Evolutionary conservation across 768 basidiomycete genomes (phyloP).

Genomic region (Austroboletus eburneus): DNA sequence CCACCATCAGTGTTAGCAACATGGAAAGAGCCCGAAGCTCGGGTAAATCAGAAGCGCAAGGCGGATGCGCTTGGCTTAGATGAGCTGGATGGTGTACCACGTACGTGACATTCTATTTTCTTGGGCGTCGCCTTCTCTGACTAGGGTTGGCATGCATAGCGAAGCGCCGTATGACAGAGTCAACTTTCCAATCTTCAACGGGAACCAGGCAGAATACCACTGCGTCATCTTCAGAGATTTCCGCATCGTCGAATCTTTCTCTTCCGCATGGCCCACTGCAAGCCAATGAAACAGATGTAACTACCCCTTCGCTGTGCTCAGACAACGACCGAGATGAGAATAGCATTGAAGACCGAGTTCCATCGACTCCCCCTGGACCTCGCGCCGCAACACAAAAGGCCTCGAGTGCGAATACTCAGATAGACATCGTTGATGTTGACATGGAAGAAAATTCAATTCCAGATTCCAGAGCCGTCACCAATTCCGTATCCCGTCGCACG

Average conservation of each 20-base stretch:
- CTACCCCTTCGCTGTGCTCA: slow-evolving; percentile 71
- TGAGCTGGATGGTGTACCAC: slow-evolving; percentile 27
- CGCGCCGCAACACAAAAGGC: slow-evolving; percentile 4
- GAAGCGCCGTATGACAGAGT: slow-evolving; percentile 37
- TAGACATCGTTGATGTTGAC: slow-evolving; percentile 37
- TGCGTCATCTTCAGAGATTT: slow-evolving; percentile 20
- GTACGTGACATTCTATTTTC: slow-evolving; percentile 28
- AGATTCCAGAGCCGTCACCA: slow-evolving; percentile 6
- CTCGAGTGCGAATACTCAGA: neutral
- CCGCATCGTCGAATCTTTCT: slow-evolving; percentile 23
- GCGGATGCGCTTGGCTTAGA: slow-evolving; percentile 19
- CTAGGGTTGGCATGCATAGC: slow-evolving; percentile 19
- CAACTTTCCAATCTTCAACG: slow-evolving; percentile 26
- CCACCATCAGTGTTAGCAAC: slow-evolving; percentile 5
- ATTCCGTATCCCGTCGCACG: slow-evolving; percentile 12
- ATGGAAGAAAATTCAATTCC: slow-evolving; percentile 26
- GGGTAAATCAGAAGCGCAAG: slow-evolving; percentile 31
- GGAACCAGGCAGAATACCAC: slow-evolving; percentile 7
- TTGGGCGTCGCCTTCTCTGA: neutral
- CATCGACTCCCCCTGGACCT: slow-evolving; percentile 50
- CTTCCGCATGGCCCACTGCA: slow-evolving; percentile 23
- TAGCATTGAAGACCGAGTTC: slow-evolving; percentile 43
- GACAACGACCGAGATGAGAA: slow-evolving; percentile 59
- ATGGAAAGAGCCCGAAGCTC: slow-evolving; percentile 7
- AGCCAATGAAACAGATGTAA: slow-evolving; percentile 37